Percentiles rank a stretch among this genome's conserved stretches.
Conservation (phyloP, 2,329 filamentous ascomycete species). For the Nakataea oryzae region DNA sequence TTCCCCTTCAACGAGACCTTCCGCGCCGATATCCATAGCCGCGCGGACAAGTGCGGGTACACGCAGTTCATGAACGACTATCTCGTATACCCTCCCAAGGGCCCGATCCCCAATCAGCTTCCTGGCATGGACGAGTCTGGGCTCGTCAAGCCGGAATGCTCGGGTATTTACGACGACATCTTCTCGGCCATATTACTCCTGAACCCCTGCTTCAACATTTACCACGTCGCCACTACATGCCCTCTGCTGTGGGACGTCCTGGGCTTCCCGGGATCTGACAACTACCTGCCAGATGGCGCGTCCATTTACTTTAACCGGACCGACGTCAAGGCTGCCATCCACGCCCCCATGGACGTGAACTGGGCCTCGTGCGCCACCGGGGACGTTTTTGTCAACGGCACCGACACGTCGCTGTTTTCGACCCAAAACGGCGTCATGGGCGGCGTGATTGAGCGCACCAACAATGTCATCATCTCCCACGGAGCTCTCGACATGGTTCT, state of each 20-base stretch:
- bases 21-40: conserved; percentile 33
- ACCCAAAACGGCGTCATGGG: conserved; percentile 42
- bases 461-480: conserved; percentile 64
- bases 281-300: conserved; percentile 53
- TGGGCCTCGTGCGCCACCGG: conserved; percentile 18
- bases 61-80: conserved; percentile 46
- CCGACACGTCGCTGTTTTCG: conserved; percentile 26
- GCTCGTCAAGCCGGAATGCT: conserved; percentile 35
- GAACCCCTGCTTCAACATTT: conserved; percentile 62
- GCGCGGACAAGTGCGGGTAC: conserved; percentile 48
- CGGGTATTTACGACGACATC: conserved; percentile 44
- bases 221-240: conserved; percentile 56
- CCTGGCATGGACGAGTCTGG: conserved; percentile 29
- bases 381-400: conserved; percentile 24
- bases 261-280: conserved; percentile 45
- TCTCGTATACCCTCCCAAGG: conserved; percentile 54
- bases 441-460: conserved; percentile 59
- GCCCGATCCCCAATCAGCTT: conserved; percentile 36
- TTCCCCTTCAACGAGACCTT: conserved; percentile 51
- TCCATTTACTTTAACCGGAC: conserved; percentile 44
- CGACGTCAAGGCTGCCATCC: conserved; percentile 33
- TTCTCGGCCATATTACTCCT: conserved; percentile 35
- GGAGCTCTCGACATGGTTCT: conserved; percentile 60
- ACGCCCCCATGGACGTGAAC: conserved; percentile 53
- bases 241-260: conserved; percentile 43